Evolutionary conservation across 129 eudicot species (phyloP), one percentile per base, ranked within the genome.

Genomic region (Helianthus tuberosus): DNA sequence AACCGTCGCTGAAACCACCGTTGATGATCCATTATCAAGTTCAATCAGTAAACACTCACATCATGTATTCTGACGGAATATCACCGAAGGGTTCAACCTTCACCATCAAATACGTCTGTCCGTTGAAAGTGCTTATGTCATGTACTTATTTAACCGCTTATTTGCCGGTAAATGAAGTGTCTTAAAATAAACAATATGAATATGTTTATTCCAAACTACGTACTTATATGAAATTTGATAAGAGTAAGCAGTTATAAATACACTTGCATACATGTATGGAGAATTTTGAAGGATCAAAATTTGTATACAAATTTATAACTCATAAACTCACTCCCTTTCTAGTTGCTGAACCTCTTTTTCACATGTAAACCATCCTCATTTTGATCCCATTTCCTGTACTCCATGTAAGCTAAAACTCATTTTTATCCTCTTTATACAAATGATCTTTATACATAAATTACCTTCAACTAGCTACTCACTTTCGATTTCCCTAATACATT

Each of bases 201-300:
- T 29, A 60, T 61, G 2, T 61, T 4, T 32, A 32, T 32, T 61
- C 11, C 66, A 32, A 6, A 32, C 64, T 27, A 59, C 39, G 11
- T 59, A 46, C 5, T 25, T 69, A 11, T 41, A 5, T 41, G 1
- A 9, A 41, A 41, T 0, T 0, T 7, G 7, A 6, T 9, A 41
- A 41, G 46, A 41, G 46, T 41, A 41, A 6, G 46, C 46, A 41
- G 7, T 41, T 41, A 41, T 41, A 41, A 7, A 41, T 41, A 41
- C 46, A 41, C 46, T 41, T 41, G 46, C 39, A 52, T 65, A 66
- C 27, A 39, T 35, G 48, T 6, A 70, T 15, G 25, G 32, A 49
- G 58, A 47, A 61, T 70, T 77, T 78, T 71, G 68, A 43, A 52
- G 51, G 67, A 78, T 54, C 68, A 71, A 71, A 71, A 55, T 57